Base-by-base conservation (phyloP, 2,329 filamentous ascomycete species). In the Amauroascus verrucosus region DNA sequence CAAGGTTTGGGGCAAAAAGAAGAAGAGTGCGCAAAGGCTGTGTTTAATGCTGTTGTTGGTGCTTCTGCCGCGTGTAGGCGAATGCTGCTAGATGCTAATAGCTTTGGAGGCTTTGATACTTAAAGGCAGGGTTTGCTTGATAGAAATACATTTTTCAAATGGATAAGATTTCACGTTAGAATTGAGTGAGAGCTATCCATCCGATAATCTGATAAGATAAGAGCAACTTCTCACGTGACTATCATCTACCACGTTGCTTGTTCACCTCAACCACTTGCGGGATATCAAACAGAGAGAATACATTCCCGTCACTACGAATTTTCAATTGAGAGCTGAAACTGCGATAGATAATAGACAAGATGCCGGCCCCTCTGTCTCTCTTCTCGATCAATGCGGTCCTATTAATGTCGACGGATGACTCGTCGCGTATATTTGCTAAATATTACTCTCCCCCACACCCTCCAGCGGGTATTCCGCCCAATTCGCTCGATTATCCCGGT, bases 401-500 rank as follows among this genome's bases (percentile, higher is more conserved):
- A 61, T 82, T 90, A 63, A 83, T 90, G 67, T 82, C 85, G 65
- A 84, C 84, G 57, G 88, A 95, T 72, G 91, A 97, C 70, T 87
- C 87, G 67, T 86, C 86, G 57, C 83, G 91, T 70, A 87, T 97
- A 74, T 88, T 95, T 70, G 82, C 89, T 66, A 96, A 96, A 77
- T 95, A 95, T 80, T 95, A 91, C 77, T 78, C 76, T 57, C 77
- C 83, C 59, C 84, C 84, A 56, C 84, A 87, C 67, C 71, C 75
- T 71, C 75, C 85, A 70, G 70, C 85, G 75, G 75, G 75, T 62
- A 69, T 72, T 55, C 70, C 77, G 54, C 73, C 77, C 60, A 76
- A 80, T 61, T 74, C 79, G 50, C 74, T 72, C 61, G 74, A 79
- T 65, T 80, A 78, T 63, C 79, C 79, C 44, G 79, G 79, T 64